Conservation (phyloP, 2,329 filamentous ascomycete genomes). For the Sclerotinia minor region DNA sequence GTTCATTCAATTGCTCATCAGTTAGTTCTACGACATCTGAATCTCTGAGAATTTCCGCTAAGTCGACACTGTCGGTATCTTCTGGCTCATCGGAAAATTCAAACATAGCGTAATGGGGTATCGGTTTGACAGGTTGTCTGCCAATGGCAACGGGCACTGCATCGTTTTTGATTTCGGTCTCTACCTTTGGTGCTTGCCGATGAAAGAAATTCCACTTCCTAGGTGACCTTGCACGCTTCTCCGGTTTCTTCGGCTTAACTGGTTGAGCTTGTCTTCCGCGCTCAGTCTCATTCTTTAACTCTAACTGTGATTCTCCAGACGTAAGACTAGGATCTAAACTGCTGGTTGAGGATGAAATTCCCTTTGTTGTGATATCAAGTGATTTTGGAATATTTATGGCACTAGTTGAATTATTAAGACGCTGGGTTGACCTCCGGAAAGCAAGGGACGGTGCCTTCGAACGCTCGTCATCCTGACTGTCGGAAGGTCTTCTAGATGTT, state of each 20-base stretch:
- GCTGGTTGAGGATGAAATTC: slow-evolving; percentile 51
- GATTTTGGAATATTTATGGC: slow-evolving; percentile 54
- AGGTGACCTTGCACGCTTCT: slow-evolving; percentile 54
- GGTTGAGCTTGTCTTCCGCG: slow-evolving; percentile 31
- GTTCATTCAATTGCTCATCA: slow-evolving; percentile 38
- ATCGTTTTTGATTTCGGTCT: slow-evolving; percentile 44
- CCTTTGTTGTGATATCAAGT: slow-evolving; percentile 48
- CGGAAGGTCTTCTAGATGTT: slow-evolving; percentile 46
- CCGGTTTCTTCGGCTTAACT: slow-evolving; percentile 53
- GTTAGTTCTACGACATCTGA: slow-evolving; percentile 42
- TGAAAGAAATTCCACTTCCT: slow-evolving; percentile 66
- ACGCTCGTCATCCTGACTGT: slow-evolving; percentile 57
- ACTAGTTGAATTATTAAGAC: slow-evolving; percentile 49
- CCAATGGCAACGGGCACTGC: slow-evolving; percentile 50
- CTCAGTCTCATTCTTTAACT: slow-evolving; percentile 46
- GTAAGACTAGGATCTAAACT: slow-evolving; percentile 59
- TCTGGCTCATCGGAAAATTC: slow-evolving; percentile 53
- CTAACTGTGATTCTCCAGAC: slow-evolving; percentile 55
- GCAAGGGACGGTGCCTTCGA: slow-evolving; percentile 55
- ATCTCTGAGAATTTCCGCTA: slow-evolving; percentile 53
- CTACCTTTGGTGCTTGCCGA: slow-evolving; percentile 51
- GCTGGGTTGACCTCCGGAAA: slow-evolving; percentile 56
- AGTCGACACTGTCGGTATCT: slow-evolving; percentile 40
- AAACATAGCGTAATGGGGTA: slow-evolving; percentile 63
- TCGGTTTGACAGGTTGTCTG: slow-evolving; percentile 47